These are phyloP conservation scores for Arabidopsis hybrid DNA, from an alignment of 441 rosid species.

Conservation along the genomic window DNA sequence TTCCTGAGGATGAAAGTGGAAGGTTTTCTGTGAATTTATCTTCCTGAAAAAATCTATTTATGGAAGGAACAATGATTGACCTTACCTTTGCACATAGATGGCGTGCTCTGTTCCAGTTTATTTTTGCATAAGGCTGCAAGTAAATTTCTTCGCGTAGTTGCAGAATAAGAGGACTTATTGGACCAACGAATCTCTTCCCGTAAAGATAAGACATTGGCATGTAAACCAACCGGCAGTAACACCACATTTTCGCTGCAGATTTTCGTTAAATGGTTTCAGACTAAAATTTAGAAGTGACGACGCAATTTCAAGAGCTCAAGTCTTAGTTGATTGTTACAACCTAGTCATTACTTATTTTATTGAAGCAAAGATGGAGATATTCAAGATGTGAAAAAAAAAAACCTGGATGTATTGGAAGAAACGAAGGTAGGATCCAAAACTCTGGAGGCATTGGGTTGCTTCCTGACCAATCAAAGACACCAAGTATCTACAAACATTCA, in stretches of 20 bases:
- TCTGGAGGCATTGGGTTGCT: slow-evolving; percentile 67
- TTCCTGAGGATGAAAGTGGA: slow-evolving; percentile 47
- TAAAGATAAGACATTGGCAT: slow-evolving; percentile 86
- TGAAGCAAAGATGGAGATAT: slow-evolving; percentile 3
- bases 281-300: background rate
- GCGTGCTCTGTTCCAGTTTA: slow-evolving; percentile 62
- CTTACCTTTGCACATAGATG: slow-evolving; percentile 74
- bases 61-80: background rate
- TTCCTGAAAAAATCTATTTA: background rate
- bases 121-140: slow-evolving; percentile 57
- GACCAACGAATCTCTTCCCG: slow-evolving; percentile 77
- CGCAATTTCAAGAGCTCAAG: slow-evolving; percentile 1
- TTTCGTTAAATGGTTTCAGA: slow-evolving; percentile 8
- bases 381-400: slow-evolving; percentile 6
- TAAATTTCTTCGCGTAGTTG: slow-evolving; percentile 64
- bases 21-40: background rate
- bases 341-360: background rate
- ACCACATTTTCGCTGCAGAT: slow-evolving; percentile 79
- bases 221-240: slow-evolving; percentile 78
- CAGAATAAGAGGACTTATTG: slow-evolving; percentile 65
- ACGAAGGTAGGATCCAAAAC: slow-evolving; percentile 69
- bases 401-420: slow-evolving; percentile 63
- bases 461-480: slow-evolving; percentile 67
- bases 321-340: background rate
- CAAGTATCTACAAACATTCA: slow-evolving; percentile 50